Evolutionary conservation across 805 yeast genomes (phyloP), one percentile per base, ranked within the genome.

Genomic region (Saturnispora kantuleensis): DNA sequence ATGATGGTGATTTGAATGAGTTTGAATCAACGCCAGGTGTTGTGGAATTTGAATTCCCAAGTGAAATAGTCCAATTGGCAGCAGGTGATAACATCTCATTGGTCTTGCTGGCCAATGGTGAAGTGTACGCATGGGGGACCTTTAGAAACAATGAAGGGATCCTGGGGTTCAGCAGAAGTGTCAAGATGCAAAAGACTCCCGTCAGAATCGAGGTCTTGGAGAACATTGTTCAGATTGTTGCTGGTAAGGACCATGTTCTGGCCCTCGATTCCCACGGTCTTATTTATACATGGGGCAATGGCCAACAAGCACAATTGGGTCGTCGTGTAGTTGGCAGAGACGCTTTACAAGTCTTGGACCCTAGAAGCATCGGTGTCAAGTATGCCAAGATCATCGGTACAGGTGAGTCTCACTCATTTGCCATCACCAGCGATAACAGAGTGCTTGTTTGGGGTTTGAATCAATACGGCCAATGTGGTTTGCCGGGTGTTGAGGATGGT

Each of bases 221-320:
- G 49, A 76, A 84, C 47, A 79, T 86, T 45, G 86, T 81, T 26
- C 93, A 86, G 57, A 63, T 93, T 46, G 96, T 94, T 1, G 77
- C 84, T 0, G 99, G 99, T 40, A 89, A 89, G 60, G 97, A 93
- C 60, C 98, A 93, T 59, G 61, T 93, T 32, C 61, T 93, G 39
- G 93, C 94, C 18, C 68, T 93, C 32, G 95, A 89, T 60, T 67
- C 76, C 21, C 81, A 77, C 56, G 98, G 98, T 47, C 71, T 79
- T 44, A 97, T 89, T 1, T 87, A 75, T 58, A 89, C 97, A 0
- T 93, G 98, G 98, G 99, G 99, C 53, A 84, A 86, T 60, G 96
- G 97, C 21, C 95, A 89, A 56, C 95, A 86, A 57, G 79, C 71
- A 64, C 97, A 93, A 67, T 71, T 93, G 52, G 99, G 97, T 17